A percentile compares a stretch with the other conserved stretches of the same genome.
These are phyloP conservation scores for Phyllosticta citrichinensis DNA, from an alignment of 2,329 filamentous ascomycete species.

Conservation along the genomic window DNA sequence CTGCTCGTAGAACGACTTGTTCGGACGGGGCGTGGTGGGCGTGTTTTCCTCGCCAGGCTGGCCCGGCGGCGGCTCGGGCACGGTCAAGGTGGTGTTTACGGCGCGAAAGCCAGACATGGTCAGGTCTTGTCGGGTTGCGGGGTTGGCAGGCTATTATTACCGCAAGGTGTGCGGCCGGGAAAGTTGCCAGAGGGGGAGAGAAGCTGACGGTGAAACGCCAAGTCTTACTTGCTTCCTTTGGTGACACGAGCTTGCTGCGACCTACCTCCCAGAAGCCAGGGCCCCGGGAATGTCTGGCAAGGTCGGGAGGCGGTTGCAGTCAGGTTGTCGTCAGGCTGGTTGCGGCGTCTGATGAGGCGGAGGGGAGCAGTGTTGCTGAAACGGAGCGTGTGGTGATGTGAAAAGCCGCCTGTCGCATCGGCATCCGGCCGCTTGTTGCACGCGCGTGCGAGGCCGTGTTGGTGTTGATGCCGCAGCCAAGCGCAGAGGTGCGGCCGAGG, in stretches of 20 bases:
- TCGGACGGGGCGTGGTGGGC: constrained; percentile 45
- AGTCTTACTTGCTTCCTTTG: constrained; percentile 10
- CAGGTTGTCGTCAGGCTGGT: background rate
- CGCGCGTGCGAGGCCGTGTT: background rate
- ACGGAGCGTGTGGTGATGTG: constrained; percentile 1
- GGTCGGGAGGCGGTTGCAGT: constrained; percentile 6
- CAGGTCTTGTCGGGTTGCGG: constrained; percentile 5
- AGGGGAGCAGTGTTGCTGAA: background rate
- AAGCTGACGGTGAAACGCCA: constrained; percentile 12
- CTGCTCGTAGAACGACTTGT: constrained; percentile 31
- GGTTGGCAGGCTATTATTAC: constrained; percentile 11
- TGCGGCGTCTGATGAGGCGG: constrained; percentile 1
- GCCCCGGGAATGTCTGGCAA: constrained; percentile 8
- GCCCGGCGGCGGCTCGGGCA: constrained; percentile 31
- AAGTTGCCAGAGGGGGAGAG: constrained; percentile 1
- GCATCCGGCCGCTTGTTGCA: constrained; percentile 7
- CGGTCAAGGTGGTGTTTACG: constrained; percentile 46
- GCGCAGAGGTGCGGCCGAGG: background rate
- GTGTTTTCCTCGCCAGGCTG: constrained; percentile 43
- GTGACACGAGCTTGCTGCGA: constrained; percentile 11
- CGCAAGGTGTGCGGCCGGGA: constrained; percentile 1
- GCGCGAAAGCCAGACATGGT: constrained; percentile 50
- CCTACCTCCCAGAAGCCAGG: constrained; percentile 10
- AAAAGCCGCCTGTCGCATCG: constrained; percentile 8
- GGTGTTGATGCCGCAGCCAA: background rate